Base-by-base conservation (phyloP, 2,329 filamentous ascomycete species). In the Colletotrichum lini region DNA sequence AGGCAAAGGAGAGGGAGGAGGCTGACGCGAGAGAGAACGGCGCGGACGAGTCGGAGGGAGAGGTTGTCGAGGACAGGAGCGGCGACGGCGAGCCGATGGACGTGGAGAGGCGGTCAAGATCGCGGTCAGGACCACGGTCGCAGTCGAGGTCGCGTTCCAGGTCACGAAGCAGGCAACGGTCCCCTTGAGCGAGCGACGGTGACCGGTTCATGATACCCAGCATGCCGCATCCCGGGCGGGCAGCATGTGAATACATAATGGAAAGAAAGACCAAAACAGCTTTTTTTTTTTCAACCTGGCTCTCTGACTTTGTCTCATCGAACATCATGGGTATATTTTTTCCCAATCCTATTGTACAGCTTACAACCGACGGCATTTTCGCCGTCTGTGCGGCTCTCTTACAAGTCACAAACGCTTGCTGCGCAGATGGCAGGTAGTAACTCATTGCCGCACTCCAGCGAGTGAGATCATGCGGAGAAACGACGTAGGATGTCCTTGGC, bases 401-500 rank as follows among this genome's bases (percentile, higher is more conserved):
- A 38, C 35, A 38, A 38, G 35, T 38, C 3, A 38, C 54, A 23
- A n/a, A 26, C n/a, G 16, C 40, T 26, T 59, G 15, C 15, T 59
- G 18, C 7, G n/a, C 13, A 42, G 23, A 13, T 26, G 26, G 7
- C 6, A 23, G 18, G 8, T 35, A 35, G 30, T 35, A 7, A 18
- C 8, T 52, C 42, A 15, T 10, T 8, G n/a, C n/a, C 59, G 9
- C 23, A n/a, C 47, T 9, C n/a, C 3, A 18, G 9, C 21, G 45
- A 42, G 9, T 1, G 6, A 16, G 7, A 2, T 60, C 65, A 72
- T 2, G 21, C 66, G 1, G 61, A 75, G 61, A 82, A 74, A 18
- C 80, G 63, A 26, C 77, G 74, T 65, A 81, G 75, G 18, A 90
- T 71, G 23, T 83, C 78, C 64, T 84, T 83, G 7, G 91, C 92